phyloP scores from a whole-genome alignment of 2,329 filamentous ascomycete genomes.

The Penicillium concentricum region DNA sequence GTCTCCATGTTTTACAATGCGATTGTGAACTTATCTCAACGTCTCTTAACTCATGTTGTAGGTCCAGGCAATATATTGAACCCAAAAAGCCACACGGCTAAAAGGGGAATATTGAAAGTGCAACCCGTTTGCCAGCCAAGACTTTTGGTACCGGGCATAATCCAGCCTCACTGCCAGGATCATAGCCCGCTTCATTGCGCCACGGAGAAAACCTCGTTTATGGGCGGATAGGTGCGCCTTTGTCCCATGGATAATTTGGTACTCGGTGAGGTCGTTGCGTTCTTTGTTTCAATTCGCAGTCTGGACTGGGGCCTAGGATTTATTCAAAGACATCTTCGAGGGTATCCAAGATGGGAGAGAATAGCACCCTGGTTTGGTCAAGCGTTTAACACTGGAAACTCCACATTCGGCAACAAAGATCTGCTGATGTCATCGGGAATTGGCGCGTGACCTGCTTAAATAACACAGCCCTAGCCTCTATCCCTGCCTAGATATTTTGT shows the following conservation, averaged over 20 bases:
- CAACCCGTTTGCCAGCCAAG: background rate
- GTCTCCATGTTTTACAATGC: background rate
- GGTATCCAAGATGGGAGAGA: background rate
- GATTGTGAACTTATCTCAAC: background rate
- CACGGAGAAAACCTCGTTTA: background rate
- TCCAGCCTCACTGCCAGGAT: constrained; percentile 2
- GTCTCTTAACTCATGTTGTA: background rate
- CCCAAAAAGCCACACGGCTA: constrained; percentile 2
- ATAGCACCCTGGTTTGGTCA: background rate
- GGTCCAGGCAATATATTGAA: background rate
- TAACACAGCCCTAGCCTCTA: background rate
- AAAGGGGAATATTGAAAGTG: background rate
- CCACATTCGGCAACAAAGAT: no score
- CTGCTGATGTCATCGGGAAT: background rate
- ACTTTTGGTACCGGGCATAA: background rate
- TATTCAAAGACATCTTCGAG: no score
- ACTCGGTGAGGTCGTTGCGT: background rate
- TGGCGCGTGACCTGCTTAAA: background rate
- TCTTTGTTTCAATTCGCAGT: background rate
- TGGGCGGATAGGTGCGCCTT: background rate
- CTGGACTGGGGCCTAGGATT: no score
- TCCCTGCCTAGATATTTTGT: no score
- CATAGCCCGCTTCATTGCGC: background rate
- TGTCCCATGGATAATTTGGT: background rate
- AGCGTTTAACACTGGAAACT: background rate